Evolutionary conservation across 2,329 filamentous ascomycete species (phyloP).

Genomic region (Lithohypha guttulata): DNA sequence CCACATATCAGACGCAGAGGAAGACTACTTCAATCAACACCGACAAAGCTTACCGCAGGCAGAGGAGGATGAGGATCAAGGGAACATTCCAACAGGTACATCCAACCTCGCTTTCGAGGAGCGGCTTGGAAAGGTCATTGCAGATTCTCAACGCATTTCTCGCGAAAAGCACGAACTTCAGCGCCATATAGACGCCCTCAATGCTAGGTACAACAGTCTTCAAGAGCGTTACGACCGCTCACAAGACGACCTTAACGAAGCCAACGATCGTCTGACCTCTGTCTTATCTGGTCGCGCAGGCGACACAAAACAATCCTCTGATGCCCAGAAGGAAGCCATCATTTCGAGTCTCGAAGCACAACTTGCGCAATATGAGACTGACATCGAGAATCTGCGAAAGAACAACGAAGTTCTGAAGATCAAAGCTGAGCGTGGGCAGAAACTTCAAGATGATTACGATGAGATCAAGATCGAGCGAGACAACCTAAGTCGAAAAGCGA

Average conservation of each 20-base stretch:
- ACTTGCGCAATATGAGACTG: conserved; percentile 42
- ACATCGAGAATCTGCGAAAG: conserved; percentile 35
- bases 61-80: conserved; percentile 9
- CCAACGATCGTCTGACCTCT: conserved; percentile 42
- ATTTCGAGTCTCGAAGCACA: conserved; percentile 62
- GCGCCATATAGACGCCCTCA: conserved; percentile 41
- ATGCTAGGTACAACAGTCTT: conserved; percentile 48
- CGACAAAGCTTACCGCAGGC: conserved; percentile 25
- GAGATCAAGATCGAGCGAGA: conserved; percentile 39
- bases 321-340: conserved; percentile 53
- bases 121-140: conserved; percentile 37
- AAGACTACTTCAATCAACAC: conserved; percentile 23
- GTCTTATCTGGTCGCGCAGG: conserved; percentile 39
- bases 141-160: conserved; percentile 48
- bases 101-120: conserved; percentile 40
- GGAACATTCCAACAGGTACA: background rate
- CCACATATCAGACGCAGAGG: conserved; percentile 27
- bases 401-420: conserved; percentile 34
- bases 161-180: conserved; percentile 41
- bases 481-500: conserved; percentile 37
- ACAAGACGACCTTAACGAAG: conserved; percentile 35
- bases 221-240: conserved; percentile 40
- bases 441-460: conserved; percentile 40
- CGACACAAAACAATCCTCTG: conserved; percentile 35
- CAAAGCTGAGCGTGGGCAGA: conserved; percentile 34